These are phyloP conservation scores for Penstemon eatonii DNA, from an alignment of 257 asterid genomes.

Conservation along the genomic window DNA sequence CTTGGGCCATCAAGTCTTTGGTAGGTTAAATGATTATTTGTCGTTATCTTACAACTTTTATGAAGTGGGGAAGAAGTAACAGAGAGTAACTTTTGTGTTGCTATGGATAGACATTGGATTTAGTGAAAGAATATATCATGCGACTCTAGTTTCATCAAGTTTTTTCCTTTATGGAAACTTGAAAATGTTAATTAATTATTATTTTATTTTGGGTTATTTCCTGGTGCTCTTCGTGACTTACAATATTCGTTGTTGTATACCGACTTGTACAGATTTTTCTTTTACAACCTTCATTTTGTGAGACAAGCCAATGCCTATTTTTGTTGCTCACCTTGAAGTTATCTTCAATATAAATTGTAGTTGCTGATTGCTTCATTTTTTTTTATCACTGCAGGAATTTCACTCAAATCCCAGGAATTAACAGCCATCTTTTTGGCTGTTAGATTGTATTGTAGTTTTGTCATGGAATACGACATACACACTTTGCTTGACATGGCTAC, in stretches of 20 bases:
- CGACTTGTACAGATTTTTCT: neutral
- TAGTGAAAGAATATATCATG: neutral
- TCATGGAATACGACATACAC: slow-evolving; percentile 96
- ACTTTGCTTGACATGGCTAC: slow-evolving; percentile 89
- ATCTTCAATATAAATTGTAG: slow-evolving; percentile 8
- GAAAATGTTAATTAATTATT: neutral
- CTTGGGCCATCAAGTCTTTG: neutral
- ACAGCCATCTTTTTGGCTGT: slow-evolving; percentile 92
- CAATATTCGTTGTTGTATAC: neutral
- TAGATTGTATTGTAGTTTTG: slow-evolving; percentile 90
- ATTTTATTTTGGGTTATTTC: neutral
- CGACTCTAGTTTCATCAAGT: neutral
- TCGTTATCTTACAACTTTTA: neutral
- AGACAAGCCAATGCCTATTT: neutral
- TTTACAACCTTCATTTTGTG: neutral
- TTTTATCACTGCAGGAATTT: slow-evolving; percentile 56
- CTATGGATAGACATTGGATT: no score
- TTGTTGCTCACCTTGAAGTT: neutral
- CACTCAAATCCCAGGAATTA: slow-evolving; percentile 92
- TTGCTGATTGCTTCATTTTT: slow-evolving; percentile 27
- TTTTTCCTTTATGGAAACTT: neutral
- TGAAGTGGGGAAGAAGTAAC: neutral
- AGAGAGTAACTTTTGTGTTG: neutral
- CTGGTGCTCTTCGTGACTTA: slow-evolving; percentile 2
- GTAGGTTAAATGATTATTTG: neutral